Percentiles rank a stretch among this genome's conserved stretches.
These are phyloP conservation scores for Terana coerulea DNA, from an alignment of 768 basidiomycete genomes.

Conservation along the genomic window DNA sequence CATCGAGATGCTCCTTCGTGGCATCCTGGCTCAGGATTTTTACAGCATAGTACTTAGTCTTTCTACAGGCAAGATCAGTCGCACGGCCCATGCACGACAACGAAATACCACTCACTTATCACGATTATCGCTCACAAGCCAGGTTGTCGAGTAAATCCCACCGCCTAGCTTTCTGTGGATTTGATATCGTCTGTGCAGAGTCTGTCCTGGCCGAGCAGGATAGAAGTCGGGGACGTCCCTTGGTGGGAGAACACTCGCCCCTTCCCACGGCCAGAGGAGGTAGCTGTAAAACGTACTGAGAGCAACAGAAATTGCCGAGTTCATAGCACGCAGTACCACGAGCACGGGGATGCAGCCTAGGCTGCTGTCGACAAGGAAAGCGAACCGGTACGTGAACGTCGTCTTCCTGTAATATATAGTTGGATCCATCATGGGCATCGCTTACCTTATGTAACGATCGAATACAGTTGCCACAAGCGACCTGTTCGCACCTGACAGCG, in stretches of 20 bases:
- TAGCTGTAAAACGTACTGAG: not conserved
- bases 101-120: conserved; percentile 1
- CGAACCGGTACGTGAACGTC: not conserved
- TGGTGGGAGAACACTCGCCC: not conserved
- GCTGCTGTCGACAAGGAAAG: not conserved
- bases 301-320: not conserved
- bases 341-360: not conserved
- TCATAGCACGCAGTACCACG: not conserved
- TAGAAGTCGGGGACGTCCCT: not conserved
- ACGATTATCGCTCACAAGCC: conserved; percentile 9
- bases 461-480: too few species aligned
- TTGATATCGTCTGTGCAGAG: conserved; percentile 1
- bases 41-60: conserved; percentile 15
- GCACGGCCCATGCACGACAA: not conserved
- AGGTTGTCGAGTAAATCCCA: conserved; percentile 10
- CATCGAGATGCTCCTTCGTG: conserved; percentile 9
- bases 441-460: too few species aligned
- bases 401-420: not conserved
- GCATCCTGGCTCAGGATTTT: conserved; percentile 22
- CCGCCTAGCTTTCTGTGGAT: conserved; percentile 11
- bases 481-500: too few species aligned
- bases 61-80: not conserved
- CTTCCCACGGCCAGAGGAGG: not conserved
- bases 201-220: not conserved
- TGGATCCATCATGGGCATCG: too few species aligned